Conservation (phyloP, 2,329 filamentous ascomycete species). For the Lecanicillium sp. region DNA sequence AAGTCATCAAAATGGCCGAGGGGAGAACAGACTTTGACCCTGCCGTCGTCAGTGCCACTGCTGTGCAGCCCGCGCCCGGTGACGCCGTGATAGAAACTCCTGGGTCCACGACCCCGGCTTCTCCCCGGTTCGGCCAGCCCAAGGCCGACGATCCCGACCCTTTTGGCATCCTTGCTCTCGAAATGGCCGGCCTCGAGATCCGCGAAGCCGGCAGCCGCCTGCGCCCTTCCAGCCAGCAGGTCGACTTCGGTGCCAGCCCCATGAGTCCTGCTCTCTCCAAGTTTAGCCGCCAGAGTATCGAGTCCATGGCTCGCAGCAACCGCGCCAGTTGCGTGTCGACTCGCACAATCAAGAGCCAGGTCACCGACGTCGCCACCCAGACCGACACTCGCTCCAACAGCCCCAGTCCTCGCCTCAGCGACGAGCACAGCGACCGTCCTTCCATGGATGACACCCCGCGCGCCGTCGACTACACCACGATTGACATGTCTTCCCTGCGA, state of each 20-base stretch:
- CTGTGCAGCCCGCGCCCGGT: constrained; percentile 64
- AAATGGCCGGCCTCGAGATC: constrained; percentile 83
- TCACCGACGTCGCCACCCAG: constrained; percentile 64
- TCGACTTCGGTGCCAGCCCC: constrained; percentile 74
- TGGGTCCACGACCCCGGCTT: constrained; percentile 27
- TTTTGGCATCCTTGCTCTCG: constrained; percentile 84
- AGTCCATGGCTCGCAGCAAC: constrained; percentile 57
- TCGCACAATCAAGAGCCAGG: constrained; percentile 61
- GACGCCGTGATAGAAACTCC: constrained; percentile 57
- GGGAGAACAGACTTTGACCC: constrained; percentile 72
- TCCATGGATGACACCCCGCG: constrained; percentile 36
- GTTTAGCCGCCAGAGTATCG: constrained; percentile 61
- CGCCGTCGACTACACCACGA: constrained; percentile 55
- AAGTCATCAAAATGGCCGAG: constrained; percentile 84
- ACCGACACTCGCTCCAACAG: constrained; percentile 50
- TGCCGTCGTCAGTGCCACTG: constrained; percentile 56
- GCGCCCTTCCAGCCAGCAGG: constrained; percentile 69
- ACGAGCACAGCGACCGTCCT: constrained; percentile 38
- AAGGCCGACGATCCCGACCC: constrained; percentile 80
- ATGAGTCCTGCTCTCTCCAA: constrained; percentile 63
- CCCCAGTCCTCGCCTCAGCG: constrained; percentile 48
- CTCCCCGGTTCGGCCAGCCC: constrained; percentile 67
- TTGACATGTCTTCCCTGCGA: constrained; percentile 46
- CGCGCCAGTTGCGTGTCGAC: constrained; percentile 71
- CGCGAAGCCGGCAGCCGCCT: constrained; percentile 71